Evolutionary conservation across 345 rosid genomes (phyloP), one percentile per base, ranked within the genome.

Genomic region (Trapa incisa): DNA sequence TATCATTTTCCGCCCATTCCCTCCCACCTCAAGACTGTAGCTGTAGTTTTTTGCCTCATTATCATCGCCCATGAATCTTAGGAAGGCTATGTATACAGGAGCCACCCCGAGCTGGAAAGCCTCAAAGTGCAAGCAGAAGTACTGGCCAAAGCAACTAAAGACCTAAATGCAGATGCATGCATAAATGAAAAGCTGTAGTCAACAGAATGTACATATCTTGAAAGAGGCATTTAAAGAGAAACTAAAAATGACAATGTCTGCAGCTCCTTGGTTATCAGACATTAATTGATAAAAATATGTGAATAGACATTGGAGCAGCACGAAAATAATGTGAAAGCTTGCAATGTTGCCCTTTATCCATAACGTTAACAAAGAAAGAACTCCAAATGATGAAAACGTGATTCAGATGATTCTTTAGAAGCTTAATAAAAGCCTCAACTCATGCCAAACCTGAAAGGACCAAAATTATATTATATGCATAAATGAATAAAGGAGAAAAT

Each of bases 21-120:
- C 96, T 52, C 96, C 88, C n/a, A 89, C 96, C 77, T 86, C 92
- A 6, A 89, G 96, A 65, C 89, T 83, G 77, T 89, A 89, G 73
- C 82, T 83, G 67, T 89, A 86, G 76, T 83, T 86, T 76, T 83
- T 89, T 3, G 96, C 92, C 72, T 80, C 92, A 12, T 80, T 75
- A 69, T 88, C 96, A n/a, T 86, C 87, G 8, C 92, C 96, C 92
- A 83, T 89, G 47, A 86, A 89, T 66, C 96, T 79, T 75, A 83
- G 73, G 79, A 86, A 89, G 66, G 92, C 92, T 61, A 85, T 86
- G 76, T 85, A 89, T 47, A 86, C 92, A 0, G 96, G 92, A 47
- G 92, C 89, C 88, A 80, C 73, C 17, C 92, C 92, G 3, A 85
- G 89, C 83, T 86, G 92, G 75, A 85, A 89, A 15, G 96, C 90